These are phyloP conservation scores for Zychaea mexicana DNA, from an alignment of 371 early-diverging fungal species.

Conservation along the genomic window DNA sequence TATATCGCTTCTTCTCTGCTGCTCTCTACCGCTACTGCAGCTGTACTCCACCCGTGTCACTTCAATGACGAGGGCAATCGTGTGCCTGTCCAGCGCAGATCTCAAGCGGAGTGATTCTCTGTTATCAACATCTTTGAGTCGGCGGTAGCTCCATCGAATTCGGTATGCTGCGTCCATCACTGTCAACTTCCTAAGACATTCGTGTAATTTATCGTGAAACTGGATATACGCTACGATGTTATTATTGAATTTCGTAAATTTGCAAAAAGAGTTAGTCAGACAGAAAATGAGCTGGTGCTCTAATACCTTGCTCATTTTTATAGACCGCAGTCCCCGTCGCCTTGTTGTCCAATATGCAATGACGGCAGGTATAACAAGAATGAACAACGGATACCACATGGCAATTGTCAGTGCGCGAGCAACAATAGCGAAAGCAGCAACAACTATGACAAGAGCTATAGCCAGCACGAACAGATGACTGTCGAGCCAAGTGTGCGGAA, in stretches of 20 bases:
- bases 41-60: slow-evolving; percentile 13
- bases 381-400: slow-evolving; percentile 34
- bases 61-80: slow-evolving; percentile 32
- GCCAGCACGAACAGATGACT: slow-evolving; percentile 32
- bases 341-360: slow-evolving; percentile 36
- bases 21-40: slow-evolving; percentile 16
- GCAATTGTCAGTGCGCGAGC: slow-evolving; percentile 25
- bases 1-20: not conserved
- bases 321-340: slow-evolving; percentile 27
- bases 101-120: slow-evolving; percentile 16
- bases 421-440: slow-evolving; percentile 35
- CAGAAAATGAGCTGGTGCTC: no score
- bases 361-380: slow-evolving; percentile 29
- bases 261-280: no score
- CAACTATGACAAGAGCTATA: slow-evolving; percentile 25
- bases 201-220: slow-evolving; percentile 37
- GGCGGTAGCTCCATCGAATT: slow-evolving; percentile 36
- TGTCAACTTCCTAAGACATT: slow-evolving; percentile 28
- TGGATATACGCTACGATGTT: not conserved
- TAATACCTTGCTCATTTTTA: slow-evolving; percentile 18
- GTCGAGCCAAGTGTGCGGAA: slow-evolving; percentile 35
- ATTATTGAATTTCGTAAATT: no score
- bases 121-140: slow-evolving; percentile 28
- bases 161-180: slow-evolving; percentile 26
- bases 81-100: slow-evolving; percentile 10